A percentile compares a stretch with the other conserved stretches of the same genome.
These are phyloP conservation scores for Cronartium quercuum DNA, from an alignment of 1,284 basidiomycete genomes.

Conservation along the genomic window DNA sequence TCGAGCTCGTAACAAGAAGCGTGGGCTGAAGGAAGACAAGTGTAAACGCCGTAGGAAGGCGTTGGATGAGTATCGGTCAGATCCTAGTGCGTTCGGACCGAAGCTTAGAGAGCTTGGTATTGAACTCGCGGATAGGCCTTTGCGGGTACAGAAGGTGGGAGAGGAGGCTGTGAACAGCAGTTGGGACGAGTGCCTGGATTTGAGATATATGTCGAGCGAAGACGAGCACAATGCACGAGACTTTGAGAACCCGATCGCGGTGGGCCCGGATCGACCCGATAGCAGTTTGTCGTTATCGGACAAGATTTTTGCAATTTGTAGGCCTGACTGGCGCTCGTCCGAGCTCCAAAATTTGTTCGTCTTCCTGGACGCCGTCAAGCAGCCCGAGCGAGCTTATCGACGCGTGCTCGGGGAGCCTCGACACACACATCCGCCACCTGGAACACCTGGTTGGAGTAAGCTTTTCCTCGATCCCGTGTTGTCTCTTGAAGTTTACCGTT, in stretches of 20 bases:
- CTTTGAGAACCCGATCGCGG: conserved; percentile 15
- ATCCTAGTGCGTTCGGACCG: conserved; percentile 2
- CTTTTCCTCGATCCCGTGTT: too few relatives aligned
- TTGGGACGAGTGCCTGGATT: conserved; percentile 30
- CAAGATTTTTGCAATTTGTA: conserved; percentile 36
- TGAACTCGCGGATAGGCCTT: conserved; percentile 1
- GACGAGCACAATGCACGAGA: conserved; percentile 24
- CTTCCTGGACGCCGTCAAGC: conserved; percentile 24
- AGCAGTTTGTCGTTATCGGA: conserved; percentile 21
- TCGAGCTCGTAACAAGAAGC: conserved; percentile 29
- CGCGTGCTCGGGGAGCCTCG: conserved; percentile 6
- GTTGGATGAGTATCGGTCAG: conserved; percentile 13
- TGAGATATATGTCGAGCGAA: conserved; percentile 36
- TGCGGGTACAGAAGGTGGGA: neutral
- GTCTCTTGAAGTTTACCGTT: too few relatives aligned
- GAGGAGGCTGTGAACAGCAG: neutral
- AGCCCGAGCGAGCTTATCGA: conserved; percentile 31
- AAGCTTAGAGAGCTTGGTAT: conserved; percentile 8
- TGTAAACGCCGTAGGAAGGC: conserved; percentile 24
- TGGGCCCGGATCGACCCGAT: conserved; percentile 8
- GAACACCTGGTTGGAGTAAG: conserved; percentile 30
- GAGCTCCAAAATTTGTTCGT: conserved; percentile 17
- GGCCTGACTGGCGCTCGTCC: conserved; percentile 12
- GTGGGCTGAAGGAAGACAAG: conserved; percentile 32
- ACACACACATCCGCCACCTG: neutral